Evolutionary conservation across 805 yeast species (phyloP), one percentile per base, ranked within the genome.

Genomic region (Pichia pseudocactophila): DNA sequence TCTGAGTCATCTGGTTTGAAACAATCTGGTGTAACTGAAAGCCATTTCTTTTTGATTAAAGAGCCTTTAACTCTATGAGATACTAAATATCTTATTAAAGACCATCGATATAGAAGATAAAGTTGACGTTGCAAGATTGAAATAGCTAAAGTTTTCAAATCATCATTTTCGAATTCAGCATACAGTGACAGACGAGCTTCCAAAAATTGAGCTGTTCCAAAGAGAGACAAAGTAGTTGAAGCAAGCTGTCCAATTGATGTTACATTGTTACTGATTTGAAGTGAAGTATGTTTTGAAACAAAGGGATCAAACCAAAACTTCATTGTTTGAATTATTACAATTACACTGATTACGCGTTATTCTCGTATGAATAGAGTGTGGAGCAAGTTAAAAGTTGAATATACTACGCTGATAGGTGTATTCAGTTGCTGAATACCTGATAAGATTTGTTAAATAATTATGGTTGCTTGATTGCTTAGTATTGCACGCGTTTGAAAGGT

Each of bases 151-250:
- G 7, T n/a, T 5, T 19, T n/a, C 33, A 39, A 33, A 33, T 39
- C 37, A 16, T 18, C 3, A 16, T 17, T 7, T 12, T 39, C 25
- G 8, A 39, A 39, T 8, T 19, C 26, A 17, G 10, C 12, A 27
- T 39, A 39, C 7, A 25, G 15, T 18, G 32, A 16, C 9, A n/a
- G 12, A n/a, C 11, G 5, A 6, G 41, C 41, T 39, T 39, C 41
- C 25, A 27, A n/a, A 15, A 26, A 39, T 33, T 39, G 37, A 3
- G 22, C 33, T 2, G 41, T 39, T 11, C 41, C 41, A 32, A 28
- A 38, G 12, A 38, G 13, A 7, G 36, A 20, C 16, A 30, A 20
- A 7, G 36, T 31, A 3, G 36, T 38, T 16, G 41, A 27, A 16
- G 31, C 31, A 28, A 28, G 6, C 5, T 28, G 4, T 10, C 11